Conservation (phyloP, 1,139 yeast genomes). For the Kluyveromyces marxianus region DNA sequence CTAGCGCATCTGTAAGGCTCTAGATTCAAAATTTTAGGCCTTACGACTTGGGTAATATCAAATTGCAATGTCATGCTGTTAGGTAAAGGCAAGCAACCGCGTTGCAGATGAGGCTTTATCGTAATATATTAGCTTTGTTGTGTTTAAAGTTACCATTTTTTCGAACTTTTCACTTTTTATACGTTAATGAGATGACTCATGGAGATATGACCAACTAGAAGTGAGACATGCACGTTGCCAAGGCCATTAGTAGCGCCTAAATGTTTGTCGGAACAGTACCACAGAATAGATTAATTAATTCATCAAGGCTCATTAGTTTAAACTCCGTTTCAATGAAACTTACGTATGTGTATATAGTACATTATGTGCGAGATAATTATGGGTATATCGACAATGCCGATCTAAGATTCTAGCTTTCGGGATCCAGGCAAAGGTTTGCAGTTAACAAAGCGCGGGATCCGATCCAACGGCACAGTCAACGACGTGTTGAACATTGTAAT, state of each 20-base stretch:
- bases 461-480: constrained; percentile 4
- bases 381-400: too few relatives aligned
- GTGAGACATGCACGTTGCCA: background rate
- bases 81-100: too few relatives aligned
- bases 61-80: constrained; percentile 15
- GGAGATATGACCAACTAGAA: background rate
- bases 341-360: too few relatives aligned
- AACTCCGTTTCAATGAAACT: too few relatives aligned
- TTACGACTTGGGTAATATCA: constrained; percentile 38
- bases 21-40: constrained; percentile 75
- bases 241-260: too few relatives aligned
- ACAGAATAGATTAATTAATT: too few relatives aligned
- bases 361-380: too few relatives aligned
- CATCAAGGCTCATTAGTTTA: too few relatives aligned
- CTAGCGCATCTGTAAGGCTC: constrained; percentile 96
- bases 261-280: too few relatives aligned
- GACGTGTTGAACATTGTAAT: constrained; percentile 31
- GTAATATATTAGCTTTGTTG: too few relatives aligned
- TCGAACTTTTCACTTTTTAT: background rate
- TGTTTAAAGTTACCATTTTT: background rate
- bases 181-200: background rate
- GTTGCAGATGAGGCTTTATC: too few relatives aligned
- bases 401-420: too few relatives aligned
- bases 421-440: background rate
- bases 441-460: constrained; percentile 10